phyloP scores from a whole-genome alignment of 805 yeast species.

The Candida schatavii region DNA sequence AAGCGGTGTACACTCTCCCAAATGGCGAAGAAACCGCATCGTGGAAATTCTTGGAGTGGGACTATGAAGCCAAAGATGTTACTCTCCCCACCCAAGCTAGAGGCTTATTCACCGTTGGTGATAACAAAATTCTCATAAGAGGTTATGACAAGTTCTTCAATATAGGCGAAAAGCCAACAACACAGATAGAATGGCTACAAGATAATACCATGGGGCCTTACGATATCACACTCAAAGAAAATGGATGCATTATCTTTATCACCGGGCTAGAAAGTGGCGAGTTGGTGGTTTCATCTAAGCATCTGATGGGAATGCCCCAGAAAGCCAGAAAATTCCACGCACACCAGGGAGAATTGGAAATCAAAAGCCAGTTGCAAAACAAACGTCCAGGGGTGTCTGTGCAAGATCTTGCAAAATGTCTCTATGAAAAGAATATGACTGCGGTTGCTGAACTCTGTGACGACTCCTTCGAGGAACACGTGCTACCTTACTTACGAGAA shows the following conservation, averaged over 20 bases:
- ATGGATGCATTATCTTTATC: conserved; percentile 88
- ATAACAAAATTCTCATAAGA: conserved; percentile 58
- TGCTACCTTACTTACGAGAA: conserved; percentile 65
- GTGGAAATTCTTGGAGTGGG: conserved; percentile 94
- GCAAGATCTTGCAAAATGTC: conserved; percentile 37
- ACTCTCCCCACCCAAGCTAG: conserved; percentile 73
- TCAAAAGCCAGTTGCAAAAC: conserved; percentile 50
- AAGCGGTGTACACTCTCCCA: conserved; percentile 11
- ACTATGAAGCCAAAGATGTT: conserved; percentile 54
- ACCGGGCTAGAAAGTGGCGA: conserved; percentile 76
- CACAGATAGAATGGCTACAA: conserved; percentile 49
- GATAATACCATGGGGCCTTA: conserved; percentile 68
- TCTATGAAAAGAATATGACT: conserved; percentile 58
- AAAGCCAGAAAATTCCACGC: conserved; percentile 59
- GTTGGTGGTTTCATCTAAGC: conserved; percentile 80
- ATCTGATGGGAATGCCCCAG: conserved; percentile 68
- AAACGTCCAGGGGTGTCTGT: background rate
- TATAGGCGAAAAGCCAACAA: conserved; percentile 57
- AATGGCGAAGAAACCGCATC: conserved; percentile 14
- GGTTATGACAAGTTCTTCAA: conserved; percentile 97
- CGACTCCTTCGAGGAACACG: conserved; percentile 91
- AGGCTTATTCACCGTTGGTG: conserved; percentile 64
- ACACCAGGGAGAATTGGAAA: conserved; percentile 57
- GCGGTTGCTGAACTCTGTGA: conserved; percentile 94
- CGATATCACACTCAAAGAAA: conserved; percentile 77